phyloP scores from a whole-genome alignment of 225 moss, liverwort and hornwort genomes.

The Rhytidiadelphus loreus region DNA sequence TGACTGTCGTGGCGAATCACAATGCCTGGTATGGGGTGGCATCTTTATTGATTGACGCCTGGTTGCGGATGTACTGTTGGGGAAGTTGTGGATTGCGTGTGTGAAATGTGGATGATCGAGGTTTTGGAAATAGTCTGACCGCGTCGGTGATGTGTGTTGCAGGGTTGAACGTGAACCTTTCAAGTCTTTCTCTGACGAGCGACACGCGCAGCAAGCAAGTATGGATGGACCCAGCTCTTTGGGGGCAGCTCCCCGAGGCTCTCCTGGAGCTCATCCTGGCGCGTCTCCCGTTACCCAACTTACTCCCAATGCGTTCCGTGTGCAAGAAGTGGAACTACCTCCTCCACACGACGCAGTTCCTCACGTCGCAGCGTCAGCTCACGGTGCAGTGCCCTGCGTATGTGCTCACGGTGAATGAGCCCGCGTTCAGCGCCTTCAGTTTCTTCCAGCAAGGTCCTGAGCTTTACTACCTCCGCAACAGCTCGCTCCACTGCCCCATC shows the following conservation, averaged over 20 bases:
- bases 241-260: slow-evolving; percentile 26
- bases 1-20: not conserved
- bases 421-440: slow-evolving; percentile 19
- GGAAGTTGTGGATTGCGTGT: not conserved
- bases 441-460: slow-evolving; percentile 43
- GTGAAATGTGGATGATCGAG: not conserved
- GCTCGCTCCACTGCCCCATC: slow-evolving; percentile 41
- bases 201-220: slow-evolving; percentile 25
- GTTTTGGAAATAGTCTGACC: not conserved
- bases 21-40: slow-evolving; percentile 17
- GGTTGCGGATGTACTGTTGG: not conserved
- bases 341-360: slow-evolving; percentile 14
- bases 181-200: slow-evolving; percentile 39
- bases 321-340: slow-evolving; percentile 28
- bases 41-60: not conserved
- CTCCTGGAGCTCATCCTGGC: slow-evolving; percentile 28
- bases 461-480: slow-evolving; percentile 36
- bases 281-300: slow-evolving; percentile 16
- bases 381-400: slow-evolving; percentile 45
- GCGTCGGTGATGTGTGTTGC: not conserved
- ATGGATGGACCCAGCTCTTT: slow-evolving; percentile 48
- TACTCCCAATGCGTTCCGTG: slow-evolving; percentile 43
- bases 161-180: slow-evolving; percentile 37
- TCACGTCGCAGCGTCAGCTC: slow-evolving; percentile 4
- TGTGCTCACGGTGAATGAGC: slow-evolving; percentile 49